Base-by-base conservation (phyloP, 306 rosid species). In the Ammopiptanthus mongolicus region DNA sequence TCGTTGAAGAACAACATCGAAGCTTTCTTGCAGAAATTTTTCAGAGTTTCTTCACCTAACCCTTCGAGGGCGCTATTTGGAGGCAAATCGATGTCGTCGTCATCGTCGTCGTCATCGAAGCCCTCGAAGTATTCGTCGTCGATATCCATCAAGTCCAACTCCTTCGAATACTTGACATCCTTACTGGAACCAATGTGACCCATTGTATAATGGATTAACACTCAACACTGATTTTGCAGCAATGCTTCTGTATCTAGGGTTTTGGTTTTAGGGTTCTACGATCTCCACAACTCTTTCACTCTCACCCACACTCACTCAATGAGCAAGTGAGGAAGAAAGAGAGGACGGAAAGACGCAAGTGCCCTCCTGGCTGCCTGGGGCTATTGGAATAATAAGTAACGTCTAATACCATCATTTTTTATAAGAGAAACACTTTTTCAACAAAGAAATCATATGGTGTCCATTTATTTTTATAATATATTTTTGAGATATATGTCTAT, bases 131-230 rank as follows among this genome's bases (percentile, higher is more conserved):
- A n/a, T 5, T 53, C 86, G 6, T 79, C 84, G 5, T 81, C 79
- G 1, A 63, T 6, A 33, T 84, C 86, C 84, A 65, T 74, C 13
- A 2, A 3, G 15, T 44, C 15, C 13, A 11, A 3, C 6, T 33
- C n/a, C 17, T 71, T 46, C 1, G 84, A 71, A 47, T 33, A 69
- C 15, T 82, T 76, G 2, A 51, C 85, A 11, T 73, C 86, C 79
- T 84, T 91, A 68, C 92, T 84, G 31, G 88, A 83, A 42, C 84
- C 89, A 0, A 82, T 39, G 77, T 91, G 77, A 21, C 61, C 88
- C 90, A 89, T 91, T 13, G 0, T 12, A 36, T 36, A 5, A 36
- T 36, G 42, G 83, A 22, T 36, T 36, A 0, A 53, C 9, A 6
- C 55, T 36, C 44, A 37, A 19, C 0, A 13, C 2, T 1, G 28